Evolutionary conservation across 805 yeast genomes (phyloP).

Genomic region (Yarrowia hollandica): DNA sequence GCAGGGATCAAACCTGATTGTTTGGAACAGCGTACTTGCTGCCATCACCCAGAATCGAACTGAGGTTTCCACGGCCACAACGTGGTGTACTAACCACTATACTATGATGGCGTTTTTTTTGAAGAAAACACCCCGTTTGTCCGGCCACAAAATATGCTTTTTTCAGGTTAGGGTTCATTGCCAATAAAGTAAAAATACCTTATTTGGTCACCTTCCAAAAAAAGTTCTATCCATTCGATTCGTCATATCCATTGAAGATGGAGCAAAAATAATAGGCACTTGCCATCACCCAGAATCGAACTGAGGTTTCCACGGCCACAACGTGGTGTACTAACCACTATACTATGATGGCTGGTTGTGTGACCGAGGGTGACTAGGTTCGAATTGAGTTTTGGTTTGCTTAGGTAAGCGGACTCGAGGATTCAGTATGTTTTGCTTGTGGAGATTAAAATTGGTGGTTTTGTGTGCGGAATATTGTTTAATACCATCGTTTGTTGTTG

Average conservation of each 20-base stretch:
- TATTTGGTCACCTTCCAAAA: not conserved
- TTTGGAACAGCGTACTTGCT: constrained; percentile 28
- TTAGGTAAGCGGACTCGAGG: too few species aligned
- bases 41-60: constrained; percentile 48
- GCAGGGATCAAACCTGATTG: constrained; percentile 17
- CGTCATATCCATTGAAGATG: not conserved
- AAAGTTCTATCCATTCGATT: too few species aligned
- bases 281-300: constrained; percentile 67
- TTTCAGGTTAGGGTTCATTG: too few species aligned
- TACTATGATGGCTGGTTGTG: constrained; percentile 38
- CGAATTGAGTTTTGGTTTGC: not conserved
- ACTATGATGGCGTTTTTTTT: constrained; percentile 41
- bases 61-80: constrained; percentile 47
- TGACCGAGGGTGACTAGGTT: constrained; percentile 1
- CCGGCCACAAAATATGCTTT: too few species aligned
- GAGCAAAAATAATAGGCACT: constrained; percentile 9
- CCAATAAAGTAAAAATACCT: too few species aligned
- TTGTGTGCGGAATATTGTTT: too few species aligned
- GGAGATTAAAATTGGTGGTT: too few species aligned
- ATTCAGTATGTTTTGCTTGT: too few species aligned
- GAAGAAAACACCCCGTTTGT: too few species aligned
- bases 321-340: constrained; percentile 65
- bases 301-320: constrained; percentile 65
- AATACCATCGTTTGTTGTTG: too few species aligned
- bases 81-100: constrained; percentile 47